Conservation (phyloP, 192 early-diverging fungal genomes). For the Coemansia sp. region DNA sequence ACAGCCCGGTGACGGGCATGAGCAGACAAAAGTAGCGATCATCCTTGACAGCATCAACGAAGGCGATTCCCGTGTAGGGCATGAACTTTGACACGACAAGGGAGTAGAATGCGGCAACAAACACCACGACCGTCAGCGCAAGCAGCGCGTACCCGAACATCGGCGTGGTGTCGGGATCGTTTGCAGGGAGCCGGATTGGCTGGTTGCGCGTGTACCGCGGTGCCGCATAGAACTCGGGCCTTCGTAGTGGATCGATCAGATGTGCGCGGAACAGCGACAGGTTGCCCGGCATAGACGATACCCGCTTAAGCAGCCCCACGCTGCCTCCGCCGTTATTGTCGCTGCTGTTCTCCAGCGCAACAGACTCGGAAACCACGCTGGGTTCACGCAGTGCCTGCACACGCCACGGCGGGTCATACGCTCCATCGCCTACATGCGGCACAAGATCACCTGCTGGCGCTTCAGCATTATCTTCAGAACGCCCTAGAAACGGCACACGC, state of each 20-base stretch:
- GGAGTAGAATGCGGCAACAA: constrained; percentile 64
- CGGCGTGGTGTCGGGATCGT: constrained; percentile 67
- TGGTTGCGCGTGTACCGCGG: constrained; percentile 59
- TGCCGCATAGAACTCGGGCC: constrained; percentile 54
- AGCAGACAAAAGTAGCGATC: constrained; percentile 83
- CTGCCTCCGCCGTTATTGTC: constrained; percentile 11
- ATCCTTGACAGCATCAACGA: constrained; percentile 71
- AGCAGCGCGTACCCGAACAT: constrained; percentile 69
- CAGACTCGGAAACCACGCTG: constrained; percentile 4
- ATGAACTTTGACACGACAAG: constrained; percentile 67
- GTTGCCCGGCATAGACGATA: constrained; percentile 49
- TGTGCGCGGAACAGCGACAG: constrained; percentile 50
- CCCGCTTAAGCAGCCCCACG: constrained; percentile 38
- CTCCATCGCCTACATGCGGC: neutral
- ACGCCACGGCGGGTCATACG: neutral
- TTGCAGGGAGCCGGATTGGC: constrained; percentile 58
- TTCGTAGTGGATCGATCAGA: constrained; percentile 37
- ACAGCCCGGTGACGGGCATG: constrained; percentile 75
- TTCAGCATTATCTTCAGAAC: neutral
- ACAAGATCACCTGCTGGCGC: neutral
- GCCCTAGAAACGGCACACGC: constrained; percentile 19
- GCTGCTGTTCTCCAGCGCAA: constrained; percentile 14
- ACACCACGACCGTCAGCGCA: constrained; percentile 59
- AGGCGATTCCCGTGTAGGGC: constrained; percentile 66
- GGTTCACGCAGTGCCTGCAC: neutral